Evolutionary conservation across 208 protist genomes (phyloP).

Genomic region (Acanthamoeba royreba): DNA sequence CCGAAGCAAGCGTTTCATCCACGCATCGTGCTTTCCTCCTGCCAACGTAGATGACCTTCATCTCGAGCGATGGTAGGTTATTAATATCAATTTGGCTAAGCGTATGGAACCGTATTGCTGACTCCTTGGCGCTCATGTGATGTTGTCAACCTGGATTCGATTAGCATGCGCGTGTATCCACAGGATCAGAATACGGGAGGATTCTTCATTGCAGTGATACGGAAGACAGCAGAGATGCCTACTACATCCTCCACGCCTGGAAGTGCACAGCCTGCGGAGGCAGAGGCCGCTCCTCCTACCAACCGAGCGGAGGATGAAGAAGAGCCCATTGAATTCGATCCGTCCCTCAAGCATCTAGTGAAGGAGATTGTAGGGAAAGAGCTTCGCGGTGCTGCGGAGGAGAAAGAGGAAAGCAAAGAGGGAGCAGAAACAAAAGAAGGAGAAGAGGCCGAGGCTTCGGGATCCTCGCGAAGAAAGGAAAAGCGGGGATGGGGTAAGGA

Average conservation of each 20-base stretch:
- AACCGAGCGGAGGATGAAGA: not conserved
- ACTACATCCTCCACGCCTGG: not conserved
- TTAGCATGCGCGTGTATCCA: constrained; percentile 89
- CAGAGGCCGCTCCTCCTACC: not conserved
- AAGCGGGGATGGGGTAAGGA: not conserved
- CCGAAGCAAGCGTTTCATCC: constrained; percentile 81
- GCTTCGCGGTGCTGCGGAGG: not conserved
- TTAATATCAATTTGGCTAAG: not conserved
- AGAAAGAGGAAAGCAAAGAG: not conserved
- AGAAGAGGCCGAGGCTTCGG: not conserved
- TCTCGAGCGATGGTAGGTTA: constrained; percentile 79
- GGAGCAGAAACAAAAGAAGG: not conserved
- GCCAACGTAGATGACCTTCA: constrained; percentile 72
- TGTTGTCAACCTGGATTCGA: not conserved
- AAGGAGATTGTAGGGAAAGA: constrained; percentile 7
- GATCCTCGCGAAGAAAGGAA: not conserved
- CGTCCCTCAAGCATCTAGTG: not conserved
- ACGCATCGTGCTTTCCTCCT: constrained; percentile 50
- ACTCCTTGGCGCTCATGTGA: not conserved
- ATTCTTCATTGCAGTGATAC: constrained; percentile 95
- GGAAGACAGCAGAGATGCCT: constrained; percentile 59
- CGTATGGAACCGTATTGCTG: too few species aligned
- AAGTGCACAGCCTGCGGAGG: not conserved
- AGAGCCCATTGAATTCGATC: not conserved
- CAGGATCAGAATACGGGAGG: constrained; percentile 93